Evolutionary conservation across 1,284 basidiomycete species (phyloP).

Genomic region (Mycena citricolor): DNA sequence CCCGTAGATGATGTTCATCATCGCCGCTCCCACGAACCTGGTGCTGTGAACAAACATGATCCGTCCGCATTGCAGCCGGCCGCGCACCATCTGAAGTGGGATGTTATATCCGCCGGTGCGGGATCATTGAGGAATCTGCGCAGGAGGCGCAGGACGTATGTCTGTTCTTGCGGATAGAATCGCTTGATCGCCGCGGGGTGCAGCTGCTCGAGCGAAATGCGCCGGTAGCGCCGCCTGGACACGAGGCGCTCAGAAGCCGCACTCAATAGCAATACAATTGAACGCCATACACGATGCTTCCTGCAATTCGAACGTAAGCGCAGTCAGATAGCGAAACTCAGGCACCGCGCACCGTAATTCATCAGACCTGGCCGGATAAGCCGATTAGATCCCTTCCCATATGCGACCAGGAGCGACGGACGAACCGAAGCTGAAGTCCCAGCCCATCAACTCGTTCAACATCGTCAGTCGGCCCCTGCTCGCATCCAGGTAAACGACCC

Average conservation of each 20-base stretch:
- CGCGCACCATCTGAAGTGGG: constrained; percentile 7
- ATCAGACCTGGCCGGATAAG: constrained; percentile 5
- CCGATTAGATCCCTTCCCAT: too few relatives aligned
- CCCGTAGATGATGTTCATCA: constrained; percentile 11
- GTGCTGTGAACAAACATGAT: too few relatives aligned
- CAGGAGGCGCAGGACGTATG: too few relatives aligned
- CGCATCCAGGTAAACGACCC: too few relatives aligned
- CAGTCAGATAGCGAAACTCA: too few relatives aligned
- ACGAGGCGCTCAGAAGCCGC: too few relatives aligned
- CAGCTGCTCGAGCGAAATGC: constrained; percentile 8
- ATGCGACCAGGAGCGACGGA: neutral
- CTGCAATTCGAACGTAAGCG: too few relatives aligned
- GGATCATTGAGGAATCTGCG: too few relatives aligned
- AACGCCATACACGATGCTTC: too few relatives aligned
- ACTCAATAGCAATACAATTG: too few relatives aligned
- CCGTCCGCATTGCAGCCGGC: too few relatives aligned
- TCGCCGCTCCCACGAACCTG: constrained; percentile 26
- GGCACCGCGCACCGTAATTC: too few relatives aligned
- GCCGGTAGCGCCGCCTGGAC: constrained; percentile 9
- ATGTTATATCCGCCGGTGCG: constrained; percentile 1
- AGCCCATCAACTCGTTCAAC: constrained; percentile 9
- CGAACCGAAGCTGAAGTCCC: constrained; percentile 3
- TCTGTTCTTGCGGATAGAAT: constrained; percentile 6
- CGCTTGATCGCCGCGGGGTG: constrained; percentile 1
- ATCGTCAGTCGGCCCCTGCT: neutral